Evolutionary conservation across 2,329 filamentous ascomycete genomes (phyloP), one percentile per base, ranked within the genome.

Genomic region (Trichoderma aggressivum): DNA sequence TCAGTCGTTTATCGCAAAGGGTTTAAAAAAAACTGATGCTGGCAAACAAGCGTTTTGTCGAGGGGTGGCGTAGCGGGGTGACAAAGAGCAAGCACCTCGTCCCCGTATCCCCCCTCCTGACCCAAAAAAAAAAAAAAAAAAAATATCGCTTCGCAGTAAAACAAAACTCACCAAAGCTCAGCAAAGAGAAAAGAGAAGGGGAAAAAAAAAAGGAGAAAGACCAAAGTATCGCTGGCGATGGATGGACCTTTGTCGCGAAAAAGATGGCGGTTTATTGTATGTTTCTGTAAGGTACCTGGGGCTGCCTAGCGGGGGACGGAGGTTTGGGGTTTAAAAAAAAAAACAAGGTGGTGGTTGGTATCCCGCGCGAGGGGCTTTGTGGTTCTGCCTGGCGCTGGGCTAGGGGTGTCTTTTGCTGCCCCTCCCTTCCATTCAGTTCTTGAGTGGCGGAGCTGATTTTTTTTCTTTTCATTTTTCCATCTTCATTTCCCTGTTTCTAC

Each of bases 291-390:
- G 36, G 36, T 39, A 62, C 39, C 30, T 63, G 30, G 30, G 24
- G n/a, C 43, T 65, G 50, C 50, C 32, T 66, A 66, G 50, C 39
- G 56, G 65, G 56, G 65, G 56, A 69, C 21, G 56, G 65, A 21
- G 30, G 28, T 58, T 43, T 30, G 47, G 50, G 21, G n/a, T 24
- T 24, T 14, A 59, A 32, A 59, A 59, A 30, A 28, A 58, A 30
- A 59, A 32, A 59, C 56, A 59, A 34, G 56, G 28, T 59, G 56
- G 26, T 32, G 28, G 43, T 50, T 50, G 43, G 43, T 50, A 21
- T n/a, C 10, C 24, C 43, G 43, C 43, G 43, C 43, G 43, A 50
- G 43, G 43, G 43, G 43, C 43, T 50, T 47, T 47, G 43, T 16
- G n/a, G 43, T 50, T 50, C 43, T 50, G 43, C 43, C 43, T 50